Percentiles rank a stretch among this genome's conserved stretches.
phyloP scores from a whole-genome alignment of 169 alveolate genomes.

The Plasmodium blacklocki region DNA sequence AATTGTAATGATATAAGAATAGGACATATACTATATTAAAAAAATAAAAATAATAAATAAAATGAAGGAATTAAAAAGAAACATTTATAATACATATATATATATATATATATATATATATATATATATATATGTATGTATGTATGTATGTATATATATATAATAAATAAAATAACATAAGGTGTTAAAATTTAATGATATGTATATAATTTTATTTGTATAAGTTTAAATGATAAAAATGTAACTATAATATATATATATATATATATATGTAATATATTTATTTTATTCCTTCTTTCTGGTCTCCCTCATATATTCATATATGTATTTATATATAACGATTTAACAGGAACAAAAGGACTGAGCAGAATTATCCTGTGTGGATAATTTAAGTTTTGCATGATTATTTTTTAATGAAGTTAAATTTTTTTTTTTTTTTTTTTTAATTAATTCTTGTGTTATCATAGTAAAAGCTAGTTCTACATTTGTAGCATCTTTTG shows the following conservation, averaged over 20 bases:
- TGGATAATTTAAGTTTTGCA: constrained; percentile 37
- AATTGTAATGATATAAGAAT: not conserved
- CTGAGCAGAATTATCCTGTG: constrained; percentile 12
- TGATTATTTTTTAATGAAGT: constrained; percentile 9
- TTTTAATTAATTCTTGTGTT: constrained; percentile 77
- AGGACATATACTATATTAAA: not conserved
- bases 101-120: not conserved
- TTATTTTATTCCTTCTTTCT: too few species aligned
- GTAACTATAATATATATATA: too few species aligned
- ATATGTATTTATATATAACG: too few species aligned
- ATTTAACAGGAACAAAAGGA: constrained; percentile 45
- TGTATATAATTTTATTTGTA: too few species aligned
- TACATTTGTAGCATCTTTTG: constrained; percentile 88
- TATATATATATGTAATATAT: too few species aligned
- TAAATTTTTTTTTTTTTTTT: constrained; percentile 44
- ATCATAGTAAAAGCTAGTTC: constrained; percentile 85
- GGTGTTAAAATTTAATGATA: too few species aligned
- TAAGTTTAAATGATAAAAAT: too few species aligned
- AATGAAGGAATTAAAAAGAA: not conserved
- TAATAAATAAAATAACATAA: too few species aligned
- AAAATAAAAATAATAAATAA: not conserved
- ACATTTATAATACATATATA: not conserved
- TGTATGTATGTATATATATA: not conserved
- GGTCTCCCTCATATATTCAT: too few species aligned
- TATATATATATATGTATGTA: not conserved